Evolutionary conservation across 1,284 basidiomycete genomes (phyloP), one percentile per base, ranked within the genome.

Genomic region (Austroboletus novae-zelandiae): DNA sequence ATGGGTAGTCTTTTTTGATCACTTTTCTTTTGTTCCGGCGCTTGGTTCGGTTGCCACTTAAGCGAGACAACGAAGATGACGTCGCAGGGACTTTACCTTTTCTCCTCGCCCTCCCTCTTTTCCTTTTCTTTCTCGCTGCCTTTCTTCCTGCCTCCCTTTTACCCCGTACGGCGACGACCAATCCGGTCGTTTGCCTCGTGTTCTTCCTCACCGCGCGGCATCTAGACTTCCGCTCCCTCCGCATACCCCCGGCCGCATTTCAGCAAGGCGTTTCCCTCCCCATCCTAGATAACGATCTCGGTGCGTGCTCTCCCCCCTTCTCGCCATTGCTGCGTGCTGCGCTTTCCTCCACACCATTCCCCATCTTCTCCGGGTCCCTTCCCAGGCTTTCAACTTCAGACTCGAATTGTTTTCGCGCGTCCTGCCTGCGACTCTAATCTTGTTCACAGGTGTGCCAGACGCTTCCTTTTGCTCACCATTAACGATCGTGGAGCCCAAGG

Each of bases 151-250:
- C n/a, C n/a, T n/a, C n/a, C n/a, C n/a, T n/a, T 35, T 17, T n/a
- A 8, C 35, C 35, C 15, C n/a, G 35, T 10, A 37, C 14, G 17
- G 35, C 15, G 32, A n/a, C 14, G 32, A 15, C 32, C 32, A 34
- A 34, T 34, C 15, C 32, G 14, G 32, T 15, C 7, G 32, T 34
- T 17, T 41, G 64, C 65, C 62, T 64, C 60, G 64, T 67, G 64
- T 56, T 43, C 50, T 41, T 11, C 57, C 34, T 50, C 41, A 14
- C 60, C 55, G 55, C 46, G 44, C 54, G 50, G 45, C 39, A 11
- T 35, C 50, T 40, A 43, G 45, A 39, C 56, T 29, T 57, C 44
- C 35, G 43, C 20, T 15, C 40, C 23, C 20, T 45, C 31, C 37
- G 34, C 40, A 15, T 40, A 27, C 45, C 42, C 36, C 40, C 31